Conservation (phyloP, 352 stramenopile genomes). For the Halophytophthora polymorphica region DNA sequence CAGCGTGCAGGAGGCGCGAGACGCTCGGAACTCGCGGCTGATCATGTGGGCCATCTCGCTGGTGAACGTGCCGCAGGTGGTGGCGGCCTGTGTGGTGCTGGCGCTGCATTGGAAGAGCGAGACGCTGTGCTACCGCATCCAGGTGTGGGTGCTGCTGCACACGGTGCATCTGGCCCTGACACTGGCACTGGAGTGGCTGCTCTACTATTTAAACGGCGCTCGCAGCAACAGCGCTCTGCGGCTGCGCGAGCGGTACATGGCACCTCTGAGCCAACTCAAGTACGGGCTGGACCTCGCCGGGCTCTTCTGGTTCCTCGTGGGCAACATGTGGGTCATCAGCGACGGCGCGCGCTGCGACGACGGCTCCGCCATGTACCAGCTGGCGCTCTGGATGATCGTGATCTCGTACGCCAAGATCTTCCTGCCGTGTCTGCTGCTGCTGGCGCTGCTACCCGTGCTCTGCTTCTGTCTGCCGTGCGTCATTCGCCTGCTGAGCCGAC, state of each 20-base stretch:
- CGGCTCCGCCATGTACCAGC: slow-evolving; percentile 73
- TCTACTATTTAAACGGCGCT: slow-evolving; percentile 70
- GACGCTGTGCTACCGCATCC: slow-evolving; percentile 78
- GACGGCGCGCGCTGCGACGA: slow-evolving; percentile 78
- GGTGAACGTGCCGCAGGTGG: slow-evolving; percentile 75
- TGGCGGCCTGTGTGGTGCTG: slow-evolving; percentile 54
- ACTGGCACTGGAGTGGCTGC: slow-evolving; percentile 67
- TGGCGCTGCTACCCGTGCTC: slow-evolving; percentile 88
- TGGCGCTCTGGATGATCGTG: slow-evolving; percentile 90
- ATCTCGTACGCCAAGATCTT: slow-evolving; percentile 94
- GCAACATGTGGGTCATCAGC: slow-evolving; percentile 89
- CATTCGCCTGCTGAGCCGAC: slow-evolving; percentile 86
- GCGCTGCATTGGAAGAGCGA: slow-evolving; percentile 63
- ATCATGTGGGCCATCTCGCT: slow-evolving; percentile 79
- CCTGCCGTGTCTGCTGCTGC: slow-evolving; percentile 86
- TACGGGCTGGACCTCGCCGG: slow-evolving; percentile 74
- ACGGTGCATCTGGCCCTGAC: slow-evolving; percentile 67
- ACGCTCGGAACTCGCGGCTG: slow-evolving; percentile 73
- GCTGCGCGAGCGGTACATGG: slow-evolving; percentile 69
- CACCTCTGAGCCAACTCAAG: slow-evolving; percentile 70
- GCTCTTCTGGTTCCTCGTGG: slow-evolving; percentile 85
- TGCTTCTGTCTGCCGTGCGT: slow-evolving; percentile 94
- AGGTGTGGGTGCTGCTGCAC: slow-evolving; percentile 81
- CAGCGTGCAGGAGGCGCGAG: slow-evolving; percentile 73
- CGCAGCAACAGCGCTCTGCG: slow-evolving; percentile 52